phyloP scores from a whole-genome alignment of 306 rosid species.

The Dalbergia oliveri region DNA sequence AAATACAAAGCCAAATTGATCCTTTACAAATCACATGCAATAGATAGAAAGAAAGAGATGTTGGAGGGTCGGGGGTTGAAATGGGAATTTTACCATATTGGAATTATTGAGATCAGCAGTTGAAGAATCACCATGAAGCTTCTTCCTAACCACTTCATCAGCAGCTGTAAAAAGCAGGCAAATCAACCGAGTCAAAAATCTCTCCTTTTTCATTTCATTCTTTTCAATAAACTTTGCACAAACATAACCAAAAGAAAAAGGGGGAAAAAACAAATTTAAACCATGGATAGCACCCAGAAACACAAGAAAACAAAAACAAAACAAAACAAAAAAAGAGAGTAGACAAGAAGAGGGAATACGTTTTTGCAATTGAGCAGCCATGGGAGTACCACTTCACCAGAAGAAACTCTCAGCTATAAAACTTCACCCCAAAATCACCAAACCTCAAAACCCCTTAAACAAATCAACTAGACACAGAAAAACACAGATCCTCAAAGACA shows the following conservation, averaged over 20 bases:
- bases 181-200: conserved; percentile 40
- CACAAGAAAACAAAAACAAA: no score
- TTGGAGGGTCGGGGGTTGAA: background rate
- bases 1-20: conserved; percentile 16
- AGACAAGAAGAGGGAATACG: conserved; percentile 38
- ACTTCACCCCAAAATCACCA: conserved; percentile 30
- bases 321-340: conserved; percentile 1
- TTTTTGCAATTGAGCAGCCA: conserved; percentile 59
- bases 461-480: conserved; percentile 19
- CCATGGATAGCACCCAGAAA: background rate
- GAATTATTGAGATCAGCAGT: conserved; percentile 49
- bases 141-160: conserved; percentile 57
- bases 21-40: conserved; percentile 39
- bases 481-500: conserved; percentile 41
- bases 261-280: background rate
- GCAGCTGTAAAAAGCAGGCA: conserved; percentile 50
- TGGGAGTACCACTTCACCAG: conserved; percentile 42
- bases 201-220: background rate
- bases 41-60: background rate
- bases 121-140: conserved; percentile 56
- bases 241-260: background rate
- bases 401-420: conserved; percentile 31
- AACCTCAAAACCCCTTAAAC: conserved; percentile 32
- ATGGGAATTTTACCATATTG: conserved; percentile 48
- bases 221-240: background rate